phyloP scores from a whole-genome alignment of 768 basidiomycete genomes.

The Ramaria rubella region DNA sequence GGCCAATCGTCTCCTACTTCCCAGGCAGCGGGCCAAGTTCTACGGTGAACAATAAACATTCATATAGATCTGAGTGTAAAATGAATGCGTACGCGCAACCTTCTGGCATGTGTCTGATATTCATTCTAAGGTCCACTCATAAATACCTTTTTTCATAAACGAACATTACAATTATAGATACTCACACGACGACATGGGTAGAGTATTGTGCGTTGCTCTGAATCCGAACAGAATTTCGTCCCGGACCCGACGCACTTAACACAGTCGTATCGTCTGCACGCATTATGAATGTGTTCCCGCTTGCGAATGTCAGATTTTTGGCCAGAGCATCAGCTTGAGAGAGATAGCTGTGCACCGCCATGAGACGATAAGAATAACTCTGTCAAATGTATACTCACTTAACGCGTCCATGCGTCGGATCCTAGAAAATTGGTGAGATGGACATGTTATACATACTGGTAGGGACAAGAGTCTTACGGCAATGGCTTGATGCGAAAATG shows the following conservation, averaged over 20 bases:
- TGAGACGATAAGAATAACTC: background rate
- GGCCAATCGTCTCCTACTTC: conserved; percentile 48
- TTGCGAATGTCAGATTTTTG: conserved; percentile 52
- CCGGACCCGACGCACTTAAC: conserved; percentile 42
- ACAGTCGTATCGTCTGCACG: conserved; percentile 47
- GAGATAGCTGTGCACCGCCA: conserved; percentile 31
- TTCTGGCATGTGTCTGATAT: conserved; percentile 54
- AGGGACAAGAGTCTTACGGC: background rate
- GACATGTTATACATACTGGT: background rate
- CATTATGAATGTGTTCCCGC: conserved; percentile 45
- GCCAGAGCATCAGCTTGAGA: conserved; percentile 40
- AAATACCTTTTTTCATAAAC: background rate
- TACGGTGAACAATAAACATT: conserved; percentile 8
- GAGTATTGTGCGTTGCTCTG: conserved; percentile 46
- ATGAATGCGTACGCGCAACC: conserved; percentile 44
- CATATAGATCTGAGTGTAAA: conserved; percentile 7
- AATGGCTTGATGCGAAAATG: conserved; percentile 1
- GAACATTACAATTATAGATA: conserved; percentile 11
- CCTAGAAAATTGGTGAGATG: background rate
- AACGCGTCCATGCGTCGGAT: conserved; percentile 5
- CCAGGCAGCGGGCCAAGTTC: conserved; percentile 55
- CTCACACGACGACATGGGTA: conserved; percentile 49
- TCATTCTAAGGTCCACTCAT: conserved; percentile 28
- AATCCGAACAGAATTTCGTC: conserved; percentile 54
- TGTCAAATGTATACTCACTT: background rate